Base-by-base conservation (phyloP, 164 flowering plant genomes). In the Piper longum region DNA sequence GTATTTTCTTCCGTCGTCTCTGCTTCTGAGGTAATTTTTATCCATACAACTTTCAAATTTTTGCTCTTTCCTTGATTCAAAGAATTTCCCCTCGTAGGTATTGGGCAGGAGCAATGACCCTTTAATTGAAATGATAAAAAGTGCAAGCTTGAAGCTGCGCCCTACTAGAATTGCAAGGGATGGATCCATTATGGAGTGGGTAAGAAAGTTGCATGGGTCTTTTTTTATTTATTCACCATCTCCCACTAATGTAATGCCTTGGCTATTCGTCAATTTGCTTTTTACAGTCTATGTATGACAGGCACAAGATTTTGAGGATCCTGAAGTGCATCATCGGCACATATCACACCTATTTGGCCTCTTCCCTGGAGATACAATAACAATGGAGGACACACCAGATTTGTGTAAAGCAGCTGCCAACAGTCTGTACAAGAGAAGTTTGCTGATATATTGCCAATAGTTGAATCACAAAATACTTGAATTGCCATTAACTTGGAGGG, bases 111-210 rank as follows among this genome's bases (percentile, higher is more conserved):
- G 51, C 57, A 74, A 77, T 5, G 87, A 82, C 73, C 80, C 70
- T 51, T 68, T 89, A 18, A 67, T 89, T 45, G 56, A 69, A 60
- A 81, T 69, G 65, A 84, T 89, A 45, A 78, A 58, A 26, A 69
- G 72, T 64, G 89, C 98, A 72, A 82, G 76, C 61, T 66, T 74
- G 59, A 82, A 68, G 66, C 87, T 92, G 54, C 60, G 42, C 63
- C 96, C 97, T 8, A 79, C 79, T 57, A 84, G 73, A 73, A 81
- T 89, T 60, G 86, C 95, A 60, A 77, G 79, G 67, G 96, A 92
- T 82, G 95, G 96, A 64, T 78, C 98, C 57, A 78, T 92, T 58
- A 80, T 89, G 96, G 98, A 92, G 79, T 92, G 98, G 98, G 98
- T 89, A 71, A 68, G 78, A 2, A 9, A 14, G 11, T 9, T 48